Conservation (phyloP, 1,284 basidiomycete genomes). For the Pseudozyma hubeiensis region DNA sequence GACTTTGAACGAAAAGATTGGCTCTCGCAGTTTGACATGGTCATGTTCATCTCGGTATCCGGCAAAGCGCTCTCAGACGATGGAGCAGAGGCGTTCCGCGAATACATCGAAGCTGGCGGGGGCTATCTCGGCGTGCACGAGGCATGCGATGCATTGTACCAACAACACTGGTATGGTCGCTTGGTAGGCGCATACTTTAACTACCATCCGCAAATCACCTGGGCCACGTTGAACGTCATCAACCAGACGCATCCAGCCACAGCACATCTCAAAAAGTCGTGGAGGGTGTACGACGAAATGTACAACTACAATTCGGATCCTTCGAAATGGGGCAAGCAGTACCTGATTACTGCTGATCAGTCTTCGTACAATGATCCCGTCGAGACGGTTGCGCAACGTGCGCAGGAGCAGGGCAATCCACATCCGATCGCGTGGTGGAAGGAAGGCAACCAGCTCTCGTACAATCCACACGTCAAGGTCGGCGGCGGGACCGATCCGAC, state of each 20-base stretch:
- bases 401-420: constrained; percentile 38
- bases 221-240: constrained; percentile 46
- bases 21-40: constrained; percentile 57
- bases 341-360: constrained; percentile 54
- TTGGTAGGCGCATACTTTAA: constrained; percentile 59
- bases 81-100: constrained; percentile 43
- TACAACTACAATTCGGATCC: constrained; percentile 60
- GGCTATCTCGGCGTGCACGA: constrained; percentile 62
- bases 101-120: constrained; percentile 59
- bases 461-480: constrained; percentile 41
- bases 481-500: constrained; percentile 55
- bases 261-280: constrained; percentile 43
- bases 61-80: constrained; percentile 46
- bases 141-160: constrained; percentile 51
- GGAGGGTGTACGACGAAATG: constrained; percentile 59
- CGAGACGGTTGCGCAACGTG: constrained; percentile 30
- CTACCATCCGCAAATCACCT: constrained; percentile 52
- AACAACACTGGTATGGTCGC: constrained; percentile 56
- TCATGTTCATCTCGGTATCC: constrained; percentile 57
- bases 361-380: constrained; percentile 48
- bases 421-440: constrained; percentile 64
- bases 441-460: constrained; percentile 51
- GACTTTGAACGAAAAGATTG: constrained; percentile 49
- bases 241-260: constrained; percentile 53
- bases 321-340: constrained; percentile 40